Conservation (phyloP, 768 basidiomycete species). For the Mrakia gelida region DNA sequence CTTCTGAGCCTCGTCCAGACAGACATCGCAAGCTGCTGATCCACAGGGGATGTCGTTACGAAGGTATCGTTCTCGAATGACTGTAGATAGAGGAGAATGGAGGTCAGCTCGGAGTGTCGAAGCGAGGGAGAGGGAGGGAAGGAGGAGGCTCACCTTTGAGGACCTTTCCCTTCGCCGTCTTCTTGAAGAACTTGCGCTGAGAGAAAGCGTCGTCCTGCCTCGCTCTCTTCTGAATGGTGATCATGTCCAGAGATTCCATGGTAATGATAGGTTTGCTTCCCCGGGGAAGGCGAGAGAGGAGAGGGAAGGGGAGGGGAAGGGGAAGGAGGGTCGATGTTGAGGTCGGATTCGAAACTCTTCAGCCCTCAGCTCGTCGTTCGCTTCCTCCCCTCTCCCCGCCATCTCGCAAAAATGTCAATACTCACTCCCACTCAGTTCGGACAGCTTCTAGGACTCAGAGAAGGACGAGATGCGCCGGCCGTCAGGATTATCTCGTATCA, state of each 20-base stretch:
- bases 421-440: too few species aligned
- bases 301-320: neutral
- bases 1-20: constrained; percentile 46
- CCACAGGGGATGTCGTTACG: constrained; percentile 89
- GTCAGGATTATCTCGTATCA: too few species aligned
- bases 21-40: constrained; percentile 62
- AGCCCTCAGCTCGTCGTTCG: neutral
- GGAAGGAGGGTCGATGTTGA: constrained; percentile 3
- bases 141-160: constrained; percentile 64
- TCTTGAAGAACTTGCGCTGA: constrained; percentile 91
- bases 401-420: too few species aligned
- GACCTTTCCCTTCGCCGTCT: constrained; percentile 88
- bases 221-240: constrained; percentile 45
- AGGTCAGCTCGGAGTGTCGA: neutral
- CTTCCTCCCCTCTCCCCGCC: too few species aligned
- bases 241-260: constrained; percentile 30
- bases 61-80: constrained; percentile 88
- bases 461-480: too few species aligned
- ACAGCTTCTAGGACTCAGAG: too few species aligned
- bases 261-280: too few species aligned
- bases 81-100: constrained; percentile 46
- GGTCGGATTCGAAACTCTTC: neutral
- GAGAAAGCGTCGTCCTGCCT: constrained; percentile 46
- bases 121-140: neutral
- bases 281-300: neutral